Conservation (phyloP, 2,329 filamentous ascomycete genomes). For the Septoria petroselini region DNA sequence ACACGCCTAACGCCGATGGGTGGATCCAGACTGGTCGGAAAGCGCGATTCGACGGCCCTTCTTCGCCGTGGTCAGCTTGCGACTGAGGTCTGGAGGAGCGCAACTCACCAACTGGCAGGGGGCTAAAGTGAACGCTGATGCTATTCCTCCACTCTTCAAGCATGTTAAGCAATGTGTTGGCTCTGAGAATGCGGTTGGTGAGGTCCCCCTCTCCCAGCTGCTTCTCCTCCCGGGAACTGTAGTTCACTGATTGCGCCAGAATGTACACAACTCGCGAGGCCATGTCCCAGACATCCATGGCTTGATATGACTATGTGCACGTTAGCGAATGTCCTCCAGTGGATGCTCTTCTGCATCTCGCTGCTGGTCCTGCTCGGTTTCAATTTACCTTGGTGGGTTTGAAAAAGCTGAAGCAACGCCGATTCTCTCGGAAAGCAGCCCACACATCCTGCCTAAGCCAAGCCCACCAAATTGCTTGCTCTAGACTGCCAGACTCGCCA, state of each 20-base stretch:
- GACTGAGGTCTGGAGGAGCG: neutral
- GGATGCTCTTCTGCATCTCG: no score
- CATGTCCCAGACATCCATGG: constrained; percentile 54
- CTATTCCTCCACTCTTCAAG: constrained; percentile 51
- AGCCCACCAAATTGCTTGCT: constrained; percentile 62
- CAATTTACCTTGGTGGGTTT: constrained; percentile 45
- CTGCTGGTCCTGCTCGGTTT: neutral
- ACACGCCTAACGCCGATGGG: constrained; percentile 46
- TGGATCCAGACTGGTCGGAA: constrained; percentile 54
- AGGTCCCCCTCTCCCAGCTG: constrained; percentile 44
- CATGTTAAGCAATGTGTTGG: constrained; percentile 47
- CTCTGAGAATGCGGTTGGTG: constrained; percentile 41
- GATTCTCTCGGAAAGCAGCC: constrained; percentile 59
- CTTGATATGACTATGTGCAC: constrained; percentile 39
- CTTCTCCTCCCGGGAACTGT: constrained; percentile 53
- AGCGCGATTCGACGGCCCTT: constrained; percentile 42
- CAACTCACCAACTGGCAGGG: constrained; percentile 37
- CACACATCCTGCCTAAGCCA: constrained; percentile 66
- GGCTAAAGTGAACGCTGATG: constrained; percentile 47
- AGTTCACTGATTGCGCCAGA: constrained; percentile 57
- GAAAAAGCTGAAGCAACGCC: constrained; percentile 59
- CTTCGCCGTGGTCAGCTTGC: constrained; percentile 4
- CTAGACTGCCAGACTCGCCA: constrained; percentile 56
- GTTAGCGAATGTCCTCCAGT: neutral
- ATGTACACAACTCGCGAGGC: constrained; percentile 55